These are phyloP conservation scores for Nematocida ironsii DNA, from an alignment of 371 early-diverging fungal species.

Conservation along the genomic window DNA sequence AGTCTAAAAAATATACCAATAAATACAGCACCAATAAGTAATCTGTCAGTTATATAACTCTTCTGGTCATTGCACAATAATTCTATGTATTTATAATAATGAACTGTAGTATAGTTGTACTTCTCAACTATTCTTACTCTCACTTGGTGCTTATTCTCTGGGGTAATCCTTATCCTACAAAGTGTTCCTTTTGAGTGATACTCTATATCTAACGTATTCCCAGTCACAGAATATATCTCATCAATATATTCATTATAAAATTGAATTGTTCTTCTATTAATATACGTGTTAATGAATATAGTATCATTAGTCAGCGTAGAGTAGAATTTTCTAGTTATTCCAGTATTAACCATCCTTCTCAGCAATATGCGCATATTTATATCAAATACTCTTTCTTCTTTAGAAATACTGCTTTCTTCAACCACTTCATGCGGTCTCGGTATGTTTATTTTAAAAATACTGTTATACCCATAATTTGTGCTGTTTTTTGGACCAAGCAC, in stretches of 20 bases:
- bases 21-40: background rate
- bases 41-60: background rate
- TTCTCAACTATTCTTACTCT: constrained; percentile 43
- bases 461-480: background rate
- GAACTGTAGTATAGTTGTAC: constrained; percentile 58
- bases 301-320: constrained; percentile 25
- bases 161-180: constrained; percentile 33
- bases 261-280: constrained; percentile 55
- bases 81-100: constrained; percentile 42
- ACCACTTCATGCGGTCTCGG: constrained; percentile 38
- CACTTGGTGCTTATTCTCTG: background rate
- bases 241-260: constrained; percentile 56
- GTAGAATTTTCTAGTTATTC: constrained; percentile 21
- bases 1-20: background rate
- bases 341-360: constrained; percentile 6
- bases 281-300: constrained; percentile 36
- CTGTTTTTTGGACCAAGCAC: background rate
- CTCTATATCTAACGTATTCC: constrained; percentile 29
- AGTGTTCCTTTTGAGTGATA: constrained; percentile 55
- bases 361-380: constrained; percentile 26
- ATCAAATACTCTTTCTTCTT: constrained; percentile 37
- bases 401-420: constrained; percentile 26
- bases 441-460: constrained; percentile 51
- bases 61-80: background rate
- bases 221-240: constrained; percentile 26